Base-by-base conservation (phyloP, 2,329 filamentous ascomycete species). In the Keithomyces neogunnii region DNA sequence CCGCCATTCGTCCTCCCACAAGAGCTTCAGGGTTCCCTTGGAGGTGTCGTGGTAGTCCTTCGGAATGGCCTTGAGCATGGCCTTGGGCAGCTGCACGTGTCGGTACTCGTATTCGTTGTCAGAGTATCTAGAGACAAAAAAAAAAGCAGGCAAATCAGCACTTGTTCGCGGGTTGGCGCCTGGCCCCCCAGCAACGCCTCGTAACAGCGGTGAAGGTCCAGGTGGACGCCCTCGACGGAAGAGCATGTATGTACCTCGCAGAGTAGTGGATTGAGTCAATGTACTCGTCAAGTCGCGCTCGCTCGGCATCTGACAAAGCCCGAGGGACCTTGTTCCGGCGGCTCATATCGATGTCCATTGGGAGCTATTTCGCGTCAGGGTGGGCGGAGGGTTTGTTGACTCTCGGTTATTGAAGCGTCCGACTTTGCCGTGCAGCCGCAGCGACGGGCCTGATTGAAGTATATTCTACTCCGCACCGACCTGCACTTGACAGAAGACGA, bases 1-100 rank as follows among this genome's bases (percentile, higher is more conserved):
- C 71, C 93, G 85, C 93, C 93, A 99, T 73, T 99, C 93, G 59
- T 97, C 92, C 70, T 99, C 93, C 91, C 92, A 96, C 55, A 99
- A 74, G 60, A 99, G 75, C 75, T 97, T 99, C 69, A 99, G 73
- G 5, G 92, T 97, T 55, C 93, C 93, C 71, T 95, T 89, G 49
- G 82, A 75, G 48, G 84, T 79, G 69, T 96, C 91, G 65, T 95
- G 92, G 71, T 96, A 96, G 57, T 96, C 92, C 67, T 91, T 86
- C 26, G 93, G 93, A 60, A 99, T 97, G 40, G 82, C 87, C 73
- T 97, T 97, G 57, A 99, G 84, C 93, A 99, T 99, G 60, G 89
- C 85, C 73, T 99, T 99, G 43, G 93, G 93, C 32, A 99, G 82
- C 70, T 96, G 91, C 53, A 99, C 93, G 70, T 99, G 93, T 58